Base-by-base conservation (phyloP, 2,329 filamentous ascomycete genomes). In the Chaetomium olivaceum region DNA sequence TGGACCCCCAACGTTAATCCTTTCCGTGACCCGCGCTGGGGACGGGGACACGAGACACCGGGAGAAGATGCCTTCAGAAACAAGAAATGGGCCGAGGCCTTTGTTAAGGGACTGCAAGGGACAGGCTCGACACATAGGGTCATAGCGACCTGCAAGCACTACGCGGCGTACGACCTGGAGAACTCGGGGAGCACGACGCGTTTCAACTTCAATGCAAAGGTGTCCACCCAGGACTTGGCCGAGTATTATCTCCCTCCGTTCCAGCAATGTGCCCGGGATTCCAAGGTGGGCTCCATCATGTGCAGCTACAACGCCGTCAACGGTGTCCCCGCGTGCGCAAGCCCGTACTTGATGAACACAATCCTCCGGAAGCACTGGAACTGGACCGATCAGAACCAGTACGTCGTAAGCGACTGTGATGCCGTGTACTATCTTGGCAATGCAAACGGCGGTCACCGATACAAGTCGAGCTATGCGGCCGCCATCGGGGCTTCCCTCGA, bases 211-310 rank as follows among this genome's bases (percentile, higher is more conserved):
- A 64, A 75, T 33, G 72, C 72, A 11, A 70, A 65, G 62, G 31
- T 67, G 72, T 70, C 0, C 27, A 64, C 80, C 61, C 87, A 90
- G 70, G 89, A 91, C 63, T 77, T 91, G 8, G 82, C 83, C 0
- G 88, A 90, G 71, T 91, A 90, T 75, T 91, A 89, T 72, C 80
- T 89, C 52, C 86, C 85, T 0, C 82, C 87, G 0, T 91, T 91
- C 77, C 79, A 89, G 71, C 81, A 81, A 72, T 90, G 88, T 74
- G 85, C 82, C 54, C 80, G 83, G 4, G 85, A 87, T 72, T 81
- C 83, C 6, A 80, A 81, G 58, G 83, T 84, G 2, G 80, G 81
- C 11, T 87, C 86, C 46, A 79, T 88, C 68, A 88, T 88, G 85
- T 87, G 85, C 69, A 82, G 81, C 0, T 87, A 88, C 73, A 88